Conservation (phyloP, 306 rosid species). For the Vigna mungo region DNA sequence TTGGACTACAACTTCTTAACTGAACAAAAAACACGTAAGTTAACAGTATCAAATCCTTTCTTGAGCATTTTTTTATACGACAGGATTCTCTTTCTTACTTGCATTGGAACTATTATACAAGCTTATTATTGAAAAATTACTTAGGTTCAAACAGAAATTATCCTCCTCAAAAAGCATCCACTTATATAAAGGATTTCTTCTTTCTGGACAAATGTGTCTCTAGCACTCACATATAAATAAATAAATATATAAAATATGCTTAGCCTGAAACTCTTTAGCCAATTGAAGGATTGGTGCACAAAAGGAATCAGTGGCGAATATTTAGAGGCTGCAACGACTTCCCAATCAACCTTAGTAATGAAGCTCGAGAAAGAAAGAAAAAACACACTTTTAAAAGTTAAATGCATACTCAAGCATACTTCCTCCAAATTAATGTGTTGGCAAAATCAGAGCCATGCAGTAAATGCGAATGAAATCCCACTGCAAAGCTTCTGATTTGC, state of each 20-base stretch:
- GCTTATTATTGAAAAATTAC: background rate
- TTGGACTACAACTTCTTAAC: background rate
- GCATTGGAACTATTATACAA: conserved; percentile 13
- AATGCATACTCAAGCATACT: conserved; percentile 28
- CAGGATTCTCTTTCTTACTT: conserved; percentile 5
- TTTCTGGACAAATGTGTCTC: conserved; percentile 4
- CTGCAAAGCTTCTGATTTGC: conserved; percentile 11
- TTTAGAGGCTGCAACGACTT: background rate
- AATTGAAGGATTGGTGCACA: conserved; percentile 18
- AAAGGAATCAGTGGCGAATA: conserved; percentile 20
- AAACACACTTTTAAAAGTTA: conserved; percentile 4
- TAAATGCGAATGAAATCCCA: conserved; percentile 29
- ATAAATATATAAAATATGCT: background rate
- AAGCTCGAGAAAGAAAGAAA: background rate
- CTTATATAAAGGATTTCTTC: conserved; percentile 7
- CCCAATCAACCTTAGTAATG: conserved; percentile 1
- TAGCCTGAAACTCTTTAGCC: background rate
- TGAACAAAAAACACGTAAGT: background rate
- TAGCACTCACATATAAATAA: conserved; percentile 12
- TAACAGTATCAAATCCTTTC: conserved; percentile 21
- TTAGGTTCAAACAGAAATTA: conserved; percentile 26
- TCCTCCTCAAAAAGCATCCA: conserved; percentile 17
- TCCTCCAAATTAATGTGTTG: background rate
- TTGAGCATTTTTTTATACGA: background rate
- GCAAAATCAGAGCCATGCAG: conserved; percentile 28